Evolutionary conservation across 441 rosid genomes (phyloP).

Genomic region (Gossypium davidsonii): DNA sequence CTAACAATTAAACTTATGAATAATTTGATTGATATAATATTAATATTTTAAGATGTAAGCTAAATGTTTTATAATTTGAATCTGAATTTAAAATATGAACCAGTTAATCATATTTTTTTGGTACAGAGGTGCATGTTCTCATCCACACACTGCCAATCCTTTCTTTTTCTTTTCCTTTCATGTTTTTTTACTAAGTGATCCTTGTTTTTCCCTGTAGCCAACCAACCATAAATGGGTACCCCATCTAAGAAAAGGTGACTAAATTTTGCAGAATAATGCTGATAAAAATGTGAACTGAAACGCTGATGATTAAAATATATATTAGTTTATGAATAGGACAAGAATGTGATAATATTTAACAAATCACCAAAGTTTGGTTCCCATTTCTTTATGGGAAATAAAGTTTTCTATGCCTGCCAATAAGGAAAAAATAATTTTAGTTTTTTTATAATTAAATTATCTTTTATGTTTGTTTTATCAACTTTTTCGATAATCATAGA

Average conservation of each 20-base stretch:
- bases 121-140: neutral
- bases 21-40: too few relatives aligned
- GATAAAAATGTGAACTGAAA: conserved; percentile 1
- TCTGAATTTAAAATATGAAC: too few relatives aligned
- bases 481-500: too few relatives aligned
- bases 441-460: neutral
- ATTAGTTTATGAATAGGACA: neutral
- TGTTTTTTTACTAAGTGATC: too few relatives aligned
- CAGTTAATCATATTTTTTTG: too few relatives aligned
- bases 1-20: too few relatives aligned
- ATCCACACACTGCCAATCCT: neutral
- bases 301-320: neutral
- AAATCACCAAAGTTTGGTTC: neutral
- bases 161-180: neutral
- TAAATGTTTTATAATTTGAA: too few relatives aligned
- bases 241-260: neutral
- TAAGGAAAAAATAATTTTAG: neutral
- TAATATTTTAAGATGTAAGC: too few relatives aligned
- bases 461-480: too few relatives aligned
- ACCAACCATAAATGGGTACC: too few relatives aligned
- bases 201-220: too few relatives aligned
- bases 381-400: neutral
- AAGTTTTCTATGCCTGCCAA: neutral
- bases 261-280: neutral
- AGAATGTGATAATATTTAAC: conserved; percentile 1